phyloP scores from a whole-genome alignment of 768 basidiomycete species.

The Trametes coccinea region DNA sequence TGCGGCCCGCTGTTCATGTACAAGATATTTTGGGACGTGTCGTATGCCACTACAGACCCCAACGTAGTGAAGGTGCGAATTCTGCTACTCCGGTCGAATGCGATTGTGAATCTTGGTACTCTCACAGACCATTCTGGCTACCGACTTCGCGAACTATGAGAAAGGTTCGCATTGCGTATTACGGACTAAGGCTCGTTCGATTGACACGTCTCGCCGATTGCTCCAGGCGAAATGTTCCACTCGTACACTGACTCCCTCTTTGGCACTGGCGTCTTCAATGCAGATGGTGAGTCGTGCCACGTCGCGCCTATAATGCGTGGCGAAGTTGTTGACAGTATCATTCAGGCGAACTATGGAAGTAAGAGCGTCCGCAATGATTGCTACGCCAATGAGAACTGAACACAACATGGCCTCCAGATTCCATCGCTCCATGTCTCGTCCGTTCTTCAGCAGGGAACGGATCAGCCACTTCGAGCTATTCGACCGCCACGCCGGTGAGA shows the following conservation, averaged over 20 bases:
- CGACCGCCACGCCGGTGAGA: slow-evolving; percentile 51
- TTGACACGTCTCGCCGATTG: too few species aligned
- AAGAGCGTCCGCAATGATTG: neutral
- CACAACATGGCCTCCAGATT: slow-evolving; percentile 35
- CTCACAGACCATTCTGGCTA: slow-evolving; percentile 41
- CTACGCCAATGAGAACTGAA: neutral
- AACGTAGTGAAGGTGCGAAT: slow-evolving; percentile 35
- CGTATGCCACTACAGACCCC: slow-evolving; percentile 25
- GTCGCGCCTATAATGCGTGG: neutral
- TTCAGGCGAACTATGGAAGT: slow-evolving; percentile 53
- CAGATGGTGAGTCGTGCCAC: slow-evolving; percentile 47
- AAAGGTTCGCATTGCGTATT: slow-evolving; percentile 38
- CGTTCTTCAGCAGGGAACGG: slow-evolving; percentile 61
- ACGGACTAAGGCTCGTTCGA: neutral
- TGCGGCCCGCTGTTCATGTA: slow-evolving; percentile 28
- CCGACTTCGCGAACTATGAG: slow-evolving; percentile 44
- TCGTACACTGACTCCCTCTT: slow-evolving; percentile 44
- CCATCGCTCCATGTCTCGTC: slow-evolving; percentile 64
- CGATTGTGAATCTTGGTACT: neutral
- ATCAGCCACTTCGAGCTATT: slow-evolving; percentile 64
- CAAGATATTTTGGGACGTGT: slow-evolving; percentile 25
- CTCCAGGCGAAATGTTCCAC: slow-evolving; percentile 18
- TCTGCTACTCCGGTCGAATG: too few species aligned
- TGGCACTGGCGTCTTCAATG: slow-evolving; percentile 69
- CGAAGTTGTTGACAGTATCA: slow-evolving; percentile 31